Percentiles rank a stretch among this genome's conserved stretches.
Conservation (phyloP, 1,284 basidiomycete genomes). For the Sphagnurus paluster region DNA sequence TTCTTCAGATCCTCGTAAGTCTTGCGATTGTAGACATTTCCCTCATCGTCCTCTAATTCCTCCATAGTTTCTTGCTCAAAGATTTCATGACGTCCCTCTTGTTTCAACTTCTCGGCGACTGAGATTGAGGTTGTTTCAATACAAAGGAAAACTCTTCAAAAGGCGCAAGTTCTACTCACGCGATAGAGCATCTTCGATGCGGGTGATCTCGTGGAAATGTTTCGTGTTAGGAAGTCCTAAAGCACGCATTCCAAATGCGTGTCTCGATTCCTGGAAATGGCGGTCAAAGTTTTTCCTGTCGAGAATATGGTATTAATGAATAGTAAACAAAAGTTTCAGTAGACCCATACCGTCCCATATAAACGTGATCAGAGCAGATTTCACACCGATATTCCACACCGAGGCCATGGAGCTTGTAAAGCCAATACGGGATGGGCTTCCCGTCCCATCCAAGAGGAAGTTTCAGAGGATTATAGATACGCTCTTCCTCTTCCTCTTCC, state of each 20-base stretch:
- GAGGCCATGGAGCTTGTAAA: slow-evolving; percentile 97
- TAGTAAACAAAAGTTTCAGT: slow-evolving; percentile 3
- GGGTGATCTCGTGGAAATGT: slow-evolving; percentile 98
- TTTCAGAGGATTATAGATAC: slow-evolving; percentile 98
- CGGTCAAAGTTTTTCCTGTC: slow-evolving; percentile 90
- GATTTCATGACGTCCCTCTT: slow-evolving; percentile 89
- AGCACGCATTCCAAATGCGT: slow-evolving; percentile 98
- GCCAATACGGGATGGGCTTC: slow-evolving; percentile 98
- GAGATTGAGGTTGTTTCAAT: slow-evolving; percentile 4
- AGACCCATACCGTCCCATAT: slow-evolving; percentile 80
- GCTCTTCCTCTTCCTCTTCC: slow-evolving; percentile 92
- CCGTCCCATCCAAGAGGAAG: slow-evolving; percentile 98
- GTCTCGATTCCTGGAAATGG: slow-evolving; percentile 94
- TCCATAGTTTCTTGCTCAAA: slow-evolving; percentile 93
- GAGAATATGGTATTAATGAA: slow-evolving; percentile 14
- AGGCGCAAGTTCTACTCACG: slow-evolving; percentile 41
- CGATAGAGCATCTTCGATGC: slow-evolving; percentile 94
- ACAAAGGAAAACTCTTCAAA: neutral
- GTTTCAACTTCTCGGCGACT: slow-evolving; percentile 97
- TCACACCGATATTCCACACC: slow-evolving; percentile 98
- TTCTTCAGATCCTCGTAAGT: slow-evolving; percentile 92
- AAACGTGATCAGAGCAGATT: slow-evolving; percentile 95
- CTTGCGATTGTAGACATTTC: slow-evolving; percentile 92
- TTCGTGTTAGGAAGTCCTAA: slow-evolving; percentile 97
- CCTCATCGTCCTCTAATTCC: slow-evolving; percentile 95